Evolutionary conservation across 495 filamentous ascomycete genomes (phyloP).

Genomic region (Podospora didyma): DNA sequence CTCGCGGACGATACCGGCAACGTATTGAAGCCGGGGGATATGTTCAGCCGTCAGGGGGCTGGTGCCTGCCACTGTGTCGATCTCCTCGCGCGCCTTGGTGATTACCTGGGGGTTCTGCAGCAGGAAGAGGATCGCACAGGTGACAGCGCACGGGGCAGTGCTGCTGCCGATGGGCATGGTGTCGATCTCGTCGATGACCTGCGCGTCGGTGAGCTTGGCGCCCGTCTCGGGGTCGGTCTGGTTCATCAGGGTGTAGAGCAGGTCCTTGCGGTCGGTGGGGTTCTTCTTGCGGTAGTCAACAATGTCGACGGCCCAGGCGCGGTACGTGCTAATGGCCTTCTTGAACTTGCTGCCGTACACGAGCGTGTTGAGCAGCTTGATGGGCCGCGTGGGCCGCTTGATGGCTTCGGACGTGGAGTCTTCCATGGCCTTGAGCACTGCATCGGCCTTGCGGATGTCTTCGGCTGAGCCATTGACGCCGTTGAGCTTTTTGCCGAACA

Average conservation of each 20-base stretch:
- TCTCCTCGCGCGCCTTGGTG: constrained; percentile 59
- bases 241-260: constrained; percentile 63
- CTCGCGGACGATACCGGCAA: constrained; percentile 62
- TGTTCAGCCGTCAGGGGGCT: constrained; percentile 51
- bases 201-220: constrained; percentile 50
- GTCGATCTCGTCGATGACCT: constrained; percentile 66
- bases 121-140: constrained; percentile 55
- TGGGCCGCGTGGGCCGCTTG: constrained; percentile 48
- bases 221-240: constrained; percentile 65
- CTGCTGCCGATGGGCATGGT: constrained; percentile 48
- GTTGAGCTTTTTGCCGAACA: constrained; percentile 67
- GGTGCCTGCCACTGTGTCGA: constrained; percentile 57
- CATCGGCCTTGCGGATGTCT: constrained; percentile 58
- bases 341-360: constrained; percentile 51
- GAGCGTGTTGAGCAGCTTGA: constrained; percentile 49
- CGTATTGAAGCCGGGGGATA: constrained; percentile 56
- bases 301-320: constrained; percentile 51
- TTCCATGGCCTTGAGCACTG: constrained; percentile 63
- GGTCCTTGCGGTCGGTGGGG: constrained; percentile 59
- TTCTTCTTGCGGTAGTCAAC: constrained; percentile 54
- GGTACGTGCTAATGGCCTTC: constrained; percentile 49
- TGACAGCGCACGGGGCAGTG: constrained; percentile 47
- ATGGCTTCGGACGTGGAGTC: constrained; percentile 58
- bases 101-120: constrained; percentile 58
- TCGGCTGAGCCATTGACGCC: constrained; percentile 57